Percentiles rank a stretch among this genome's conserved stretches.
These are phyloP conservation scores for Mycena sp. DNA, from an alignment of 1,284 basidiomycete genomes.

Conservation along the genomic window DNA sequence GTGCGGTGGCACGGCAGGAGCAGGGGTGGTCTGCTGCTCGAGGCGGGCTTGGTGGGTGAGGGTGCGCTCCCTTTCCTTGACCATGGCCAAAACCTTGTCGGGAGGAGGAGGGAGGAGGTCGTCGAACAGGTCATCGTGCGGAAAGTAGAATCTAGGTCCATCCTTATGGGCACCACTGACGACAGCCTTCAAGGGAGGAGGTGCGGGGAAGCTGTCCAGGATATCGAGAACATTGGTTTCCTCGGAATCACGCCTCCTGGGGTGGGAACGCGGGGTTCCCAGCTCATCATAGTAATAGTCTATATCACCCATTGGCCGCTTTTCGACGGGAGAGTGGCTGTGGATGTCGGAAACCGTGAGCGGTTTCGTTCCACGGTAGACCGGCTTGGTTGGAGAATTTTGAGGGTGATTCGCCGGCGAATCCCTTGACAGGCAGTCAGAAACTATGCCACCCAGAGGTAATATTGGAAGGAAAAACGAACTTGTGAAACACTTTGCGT, in stretches of 20 bases:
- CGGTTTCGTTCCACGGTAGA: conserved; percentile 28
- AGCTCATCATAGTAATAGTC: conserved; percentile 22
- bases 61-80: conserved; percentile 24
- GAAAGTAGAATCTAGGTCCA: conserved; percentile 23
- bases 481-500: conserved; percentile 32
- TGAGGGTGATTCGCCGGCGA: neutral
- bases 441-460: conserved; percentile 6
- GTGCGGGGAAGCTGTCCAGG: conserved; percentile 23
- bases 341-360: conserved; percentile 30
- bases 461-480: neutral
- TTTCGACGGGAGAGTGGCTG: conserved; percentile 12
- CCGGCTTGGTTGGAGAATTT: conserved; percentile 6
- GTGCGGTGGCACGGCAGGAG: neutral
- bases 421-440: conserved; percentile 13
- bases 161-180: conserved; percentile 4
- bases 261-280: conserved; percentile 3
- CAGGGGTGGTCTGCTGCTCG: conserved; percentile 15
- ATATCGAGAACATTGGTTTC: conserved; percentile 12
- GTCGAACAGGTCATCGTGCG: conserved; percentile 11
- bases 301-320: neutral
- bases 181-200: conserved; percentile 24
- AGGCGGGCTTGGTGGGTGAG: conserved; percentile 10
- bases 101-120: conserved; percentile 30
- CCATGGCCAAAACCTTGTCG: conserved; percentile 17
- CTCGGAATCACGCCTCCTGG: neutral